Evolutionary conservation across 2,329 filamentous ascomycete species (phyloP).

Genomic region (Alternaria ventricosa): DNA sequence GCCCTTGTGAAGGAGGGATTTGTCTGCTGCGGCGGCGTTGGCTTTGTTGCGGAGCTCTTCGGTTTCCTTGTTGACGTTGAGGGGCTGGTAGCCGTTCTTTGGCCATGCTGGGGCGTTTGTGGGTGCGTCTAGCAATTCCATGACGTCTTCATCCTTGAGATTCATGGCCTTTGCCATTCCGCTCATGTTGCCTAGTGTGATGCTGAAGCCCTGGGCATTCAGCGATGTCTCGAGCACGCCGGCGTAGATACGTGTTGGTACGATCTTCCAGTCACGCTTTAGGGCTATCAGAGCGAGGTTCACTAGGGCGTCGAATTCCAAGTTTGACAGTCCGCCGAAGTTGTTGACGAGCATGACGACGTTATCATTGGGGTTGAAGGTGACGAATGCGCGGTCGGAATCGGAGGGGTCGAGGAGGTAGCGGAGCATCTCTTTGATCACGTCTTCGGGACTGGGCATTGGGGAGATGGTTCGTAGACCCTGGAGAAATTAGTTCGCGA

Average conservation of each 20-base stretch:
- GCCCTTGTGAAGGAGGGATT: slow-evolving; percentile 27
- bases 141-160: slow-evolving; percentile 50
- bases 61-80: slow-evolving; percentile 33
- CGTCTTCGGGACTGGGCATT: slow-evolving; percentile 57
- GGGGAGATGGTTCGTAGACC: slow-evolving; percentile 55
- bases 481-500: slow-evolving; percentile 18
- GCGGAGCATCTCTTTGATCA: slow-evolving; percentile 57
- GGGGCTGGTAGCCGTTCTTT: slow-evolving; percentile 53
- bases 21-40: slow-evolving; percentile 31
- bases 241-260: slow-evolving; percentile 56
- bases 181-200: slow-evolving; percentile 61
- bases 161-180: slow-evolving; percentile 52
- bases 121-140: slow-evolving; percentile 57
- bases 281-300: slow-evolving; percentile 52
- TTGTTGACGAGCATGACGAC: slow-evolving; percentile 58
- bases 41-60: slow-evolving; percentile 36
- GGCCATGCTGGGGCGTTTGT: slow-evolving; percentile 62
- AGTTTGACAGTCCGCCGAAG: slow-evolving; percentile 56
- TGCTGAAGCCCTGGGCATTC: slow-evolving; percentile 63
- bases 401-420: slow-evolving; percentile 58
- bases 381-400: slow-evolving; percentile 57
- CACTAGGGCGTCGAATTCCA: slow-evolving; percentile 58
- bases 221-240: slow-evolving; percentile 61
- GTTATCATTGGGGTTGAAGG: slow-evolving; percentile 55
- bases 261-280: slow-evolving; percentile 57